Percentiles rank a stretch among this genome's conserved stretches.
Conservation (phyloP, 2,329 filamentous ascomycete species). For the Epichloe uncinata region DNA sequence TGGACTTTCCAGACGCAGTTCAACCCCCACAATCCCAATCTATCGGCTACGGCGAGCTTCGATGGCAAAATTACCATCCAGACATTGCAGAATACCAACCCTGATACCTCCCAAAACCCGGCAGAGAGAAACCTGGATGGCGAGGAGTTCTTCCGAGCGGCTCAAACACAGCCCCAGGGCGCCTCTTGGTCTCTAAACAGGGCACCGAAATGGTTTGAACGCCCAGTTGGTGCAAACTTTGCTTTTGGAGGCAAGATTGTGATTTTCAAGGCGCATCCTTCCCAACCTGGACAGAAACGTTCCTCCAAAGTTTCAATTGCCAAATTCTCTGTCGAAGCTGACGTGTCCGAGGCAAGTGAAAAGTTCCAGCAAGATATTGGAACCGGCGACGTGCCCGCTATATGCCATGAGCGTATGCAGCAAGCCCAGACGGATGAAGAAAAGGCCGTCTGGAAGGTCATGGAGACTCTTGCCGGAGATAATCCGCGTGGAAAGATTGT, state of each 20-base stretch:
- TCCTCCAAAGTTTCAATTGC: slow-evolving; percentile 72
- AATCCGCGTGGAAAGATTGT: slow-evolving; percentile 79
- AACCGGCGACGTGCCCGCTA: slow-evolving; percentile 59
- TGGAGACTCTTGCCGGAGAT: slow-evolving; percentile 73
- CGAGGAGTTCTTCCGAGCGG: slow-evolving; percentile 93
- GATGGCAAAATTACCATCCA: slow-evolving; percentile 93
- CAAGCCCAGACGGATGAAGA: slow-evolving; percentile 75
- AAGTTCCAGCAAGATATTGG: slow-evolving; percentile 75
- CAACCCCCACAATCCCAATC: slow-evolving; percentile 76
- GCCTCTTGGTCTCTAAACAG: slow-evolving; percentile 77
- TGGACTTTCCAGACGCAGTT: slow-evolving; percentile 96
- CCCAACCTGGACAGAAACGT: slow-evolving; percentile 47
- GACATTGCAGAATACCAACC: slow-evolving; percentile 87
- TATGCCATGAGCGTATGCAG: slow-evolving; percentile 69
- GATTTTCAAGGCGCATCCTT: slow-evolving; percentile 48
- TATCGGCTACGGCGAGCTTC: slow-evolving; percentile 91
- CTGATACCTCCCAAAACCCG: slow-evolving; percentile 52
- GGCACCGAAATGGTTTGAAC: slow-evolving; percentile 81
- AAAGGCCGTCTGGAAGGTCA: slow-evolving; percentile 90
- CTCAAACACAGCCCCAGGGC: slow-evolving; percentile 80
- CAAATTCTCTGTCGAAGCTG: slow-evolving; percentile 77
- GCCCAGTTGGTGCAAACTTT: slow-evolving; percentile 76
- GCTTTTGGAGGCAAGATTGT: slow-evolving; percentile 92
- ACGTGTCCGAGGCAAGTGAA: slow-evolving; percentile 67
- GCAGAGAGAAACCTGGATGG: slow-evolving; percentile 64